Evolutionary conservation across 768 basidiomycete genomes (phyloP), one percentile per base, ranked within the genome.

Genomic region (Suillus bovinus): DNA sequence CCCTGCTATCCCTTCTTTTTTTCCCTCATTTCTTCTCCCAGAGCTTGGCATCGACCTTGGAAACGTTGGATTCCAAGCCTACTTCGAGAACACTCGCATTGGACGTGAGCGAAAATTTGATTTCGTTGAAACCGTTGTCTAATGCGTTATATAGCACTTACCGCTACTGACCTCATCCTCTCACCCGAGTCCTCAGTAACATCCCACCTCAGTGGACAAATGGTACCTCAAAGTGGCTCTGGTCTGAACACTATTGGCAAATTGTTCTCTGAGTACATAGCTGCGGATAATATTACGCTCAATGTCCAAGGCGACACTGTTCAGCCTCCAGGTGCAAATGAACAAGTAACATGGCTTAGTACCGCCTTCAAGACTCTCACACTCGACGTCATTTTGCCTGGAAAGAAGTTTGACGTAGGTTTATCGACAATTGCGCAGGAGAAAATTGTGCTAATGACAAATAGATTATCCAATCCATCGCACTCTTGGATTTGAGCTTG

Each of bases 11-110:
- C 2, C 6, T 17, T 7, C 22, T 64, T 39, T 63, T 75, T 34
- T 77, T 38, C 34, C 76, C 64, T 38, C 61, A 54, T 36, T 34
- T 33, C 55, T 63, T 62, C 20, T 59, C 57, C 42, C 73, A 86
- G 86, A 90, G 69, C 76, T 91, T 36, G 89, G 89, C 34, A 87
- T 91, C 60, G 81, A 87, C 64, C 77, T 90, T 46, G 89, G 89
- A 11, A 83, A 80, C 2, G 86, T 86, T 36, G 80, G 78, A 5
- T 91, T 91, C 79, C 77, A 84, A 61, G 77, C 84, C 11, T 86
- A 80, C 74, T 90, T 87, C 72, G 74, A 84, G 58, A 78, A 80
- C 56, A 78, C 76, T 11, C 69, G 79, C 38, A 75, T 90, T 65
- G 89, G 89, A 55, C 88, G 88, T 87, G 73, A 78, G 87, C 73